Percentiles rank a stretch among this genome's conserved stretches.
These are phyloP conservation scores for Fonsecaea multimorphosa DNA, from an alignment of 2,329 filamentous ascomycete species.

Conservation along the genomic window DNA sequence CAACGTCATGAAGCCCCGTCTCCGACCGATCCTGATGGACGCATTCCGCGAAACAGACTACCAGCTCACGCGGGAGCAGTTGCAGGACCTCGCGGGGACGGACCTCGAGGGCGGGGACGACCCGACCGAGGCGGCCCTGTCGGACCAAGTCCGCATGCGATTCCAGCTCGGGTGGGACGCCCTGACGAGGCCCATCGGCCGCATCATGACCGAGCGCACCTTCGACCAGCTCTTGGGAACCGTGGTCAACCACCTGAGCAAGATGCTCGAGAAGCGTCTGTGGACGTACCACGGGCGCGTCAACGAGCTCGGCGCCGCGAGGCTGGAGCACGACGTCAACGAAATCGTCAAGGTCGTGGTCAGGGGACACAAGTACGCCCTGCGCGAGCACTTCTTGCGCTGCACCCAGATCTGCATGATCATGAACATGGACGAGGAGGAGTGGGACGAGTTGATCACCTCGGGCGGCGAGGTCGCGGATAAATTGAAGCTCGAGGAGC, in stretches of 20 bases:
- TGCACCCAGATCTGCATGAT: conserved; percentile 83
- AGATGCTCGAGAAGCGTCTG: conserved; percentile 84
- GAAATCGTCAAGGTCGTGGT: conserved; percentile 67
- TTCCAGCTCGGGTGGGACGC: conserved; percentile 88
- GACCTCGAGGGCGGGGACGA: conserved; percentile 45
- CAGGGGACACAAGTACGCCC: conserved; percentile 71
- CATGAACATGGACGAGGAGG: conserved; percentile 93
- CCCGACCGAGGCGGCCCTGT: conserved; percentile 42
- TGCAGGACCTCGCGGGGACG: conserved; percentile 36
- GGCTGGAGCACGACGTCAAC: conserved; percentile 82
- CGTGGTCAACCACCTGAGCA: conserved; percentile 75
- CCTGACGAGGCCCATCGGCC: conserved; percentile 81
- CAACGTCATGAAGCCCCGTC: conserved; percentile 81
- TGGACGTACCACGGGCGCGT: conserved; percentile 79
- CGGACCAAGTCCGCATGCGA: conserved; percentile 73
- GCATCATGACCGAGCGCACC: conserved; percentile 78
- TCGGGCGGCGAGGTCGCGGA: conserved; percentile 61
- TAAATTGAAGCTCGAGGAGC: conserved; percentile 74
- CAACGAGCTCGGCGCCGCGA: conserved; percentile 79
- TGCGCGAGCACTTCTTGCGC: conserved; percentile 77
- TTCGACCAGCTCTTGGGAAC: conserved; percentile 77
- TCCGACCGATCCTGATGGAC: conserved; percentile 83
- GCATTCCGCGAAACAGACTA: conserved; percentile 94
- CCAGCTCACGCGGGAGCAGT: conserved; percentile 60
- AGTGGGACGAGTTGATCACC: conserved; percentile 77